Evolutionary conservation across 768 basidiomycete species (phyloP).

Genomic region (Hygrophoropsis aurantiaca): DNA sequence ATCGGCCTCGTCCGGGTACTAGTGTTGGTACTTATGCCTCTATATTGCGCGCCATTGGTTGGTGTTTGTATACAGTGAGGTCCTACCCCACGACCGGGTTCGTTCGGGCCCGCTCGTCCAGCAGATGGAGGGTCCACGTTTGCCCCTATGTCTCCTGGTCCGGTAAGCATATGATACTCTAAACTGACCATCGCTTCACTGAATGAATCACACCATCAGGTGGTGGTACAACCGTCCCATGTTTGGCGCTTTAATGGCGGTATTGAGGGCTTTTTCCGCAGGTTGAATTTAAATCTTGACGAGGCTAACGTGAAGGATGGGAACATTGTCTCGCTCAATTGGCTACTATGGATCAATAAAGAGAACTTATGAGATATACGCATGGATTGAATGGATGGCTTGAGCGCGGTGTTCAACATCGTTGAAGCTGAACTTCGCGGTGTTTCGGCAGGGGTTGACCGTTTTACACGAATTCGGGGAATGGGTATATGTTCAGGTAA

Average conservation of each 20-base stretch:
- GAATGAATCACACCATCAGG: no score
- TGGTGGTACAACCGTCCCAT: constrained; percentile 62
- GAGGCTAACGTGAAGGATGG: constrained; percentile 34
- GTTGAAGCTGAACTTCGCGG: constrained; percentile 71
- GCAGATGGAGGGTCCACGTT: constrained; percentile 30
- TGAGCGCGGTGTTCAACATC: constrained; percentile 73
- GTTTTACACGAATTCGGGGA: constrained; percentile 42
- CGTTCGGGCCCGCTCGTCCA: constrained; percentile 17
- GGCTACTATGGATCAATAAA: constrained; percentile 75
- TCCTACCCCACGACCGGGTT: constrained; percentile 23
- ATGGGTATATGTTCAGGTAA: constrained; percentile 41
- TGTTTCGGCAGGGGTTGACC: constrained; percentile 63
- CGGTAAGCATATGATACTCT: constrained; percentile 40
- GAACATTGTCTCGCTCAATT: constrained; percentile 74
- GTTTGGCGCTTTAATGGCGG: constrained; percentile 68
- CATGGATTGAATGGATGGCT: constrained; percentile 76
- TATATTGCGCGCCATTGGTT: not conserved
- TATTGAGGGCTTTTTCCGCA: constrained; percentile 53
- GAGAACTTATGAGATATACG: constrained; percentile 81
- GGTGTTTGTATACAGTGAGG: constrained; percentile 12
- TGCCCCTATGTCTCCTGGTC: constrained; percentile 49
- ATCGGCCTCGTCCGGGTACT: constrained; percentile 10
- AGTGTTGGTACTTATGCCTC: constrained; percentile 3
- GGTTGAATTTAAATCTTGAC: constrained; percentile 2
- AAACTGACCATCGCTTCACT: not conserved